Evolutionary conservation across 163 green algal species (phyloP).

Genomic region (Prototheca cutis): DNA sequence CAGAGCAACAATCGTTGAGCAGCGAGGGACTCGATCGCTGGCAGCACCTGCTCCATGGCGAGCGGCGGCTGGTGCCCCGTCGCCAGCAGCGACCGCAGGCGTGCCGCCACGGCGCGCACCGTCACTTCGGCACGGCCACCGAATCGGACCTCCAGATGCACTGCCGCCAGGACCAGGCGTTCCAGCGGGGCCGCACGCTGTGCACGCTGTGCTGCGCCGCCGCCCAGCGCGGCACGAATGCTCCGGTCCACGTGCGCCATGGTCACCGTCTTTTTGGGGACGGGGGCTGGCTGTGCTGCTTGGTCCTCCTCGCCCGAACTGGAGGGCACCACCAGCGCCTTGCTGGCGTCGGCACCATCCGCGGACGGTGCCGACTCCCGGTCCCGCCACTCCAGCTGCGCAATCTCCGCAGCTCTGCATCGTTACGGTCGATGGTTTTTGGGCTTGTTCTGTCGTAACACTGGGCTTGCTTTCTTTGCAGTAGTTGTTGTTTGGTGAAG

Average conservation of each 20-base stretch:
- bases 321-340: neutral
- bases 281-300: neutral
- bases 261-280: constrained; percentile 4
- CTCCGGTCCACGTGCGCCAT: constrained; percentile 49
- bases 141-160: constrained; percentile 54
- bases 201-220: constrained; percentile 57
- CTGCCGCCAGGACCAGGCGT: constrained; percentile 57
- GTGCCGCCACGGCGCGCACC: constrained; percentile 17
- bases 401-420: constrained; percentile 22
- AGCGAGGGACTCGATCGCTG: constrained; percentile 15
- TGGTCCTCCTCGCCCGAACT: too few relatives aligned
- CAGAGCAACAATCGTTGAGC: constrained; percentile 32
- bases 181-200: constrained; percentile 33
- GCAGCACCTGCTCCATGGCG: constrained; percentile 11
- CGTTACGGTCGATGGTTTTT: too few relatives aligned
- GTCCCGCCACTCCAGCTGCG: constrained; percentile 9
- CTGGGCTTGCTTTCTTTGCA: too few relatives aligned
- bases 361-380: too few relatives aligned
- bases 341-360: constrained; percentile 3
- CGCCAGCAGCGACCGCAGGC: constrained; percentile 20
- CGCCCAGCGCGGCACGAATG: constrained; percentile 54
- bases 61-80: constrained; percentile 9
- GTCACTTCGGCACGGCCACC: constrained; percentile 15
- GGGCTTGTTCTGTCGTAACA: too few relatives aligned
- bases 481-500: too few relatives aligned